Evolutionary conservation across 129 eudicot species (phyloP), one percentile per base, ranked within the genome.

Genomic region (Solidago caesia): DNA sequence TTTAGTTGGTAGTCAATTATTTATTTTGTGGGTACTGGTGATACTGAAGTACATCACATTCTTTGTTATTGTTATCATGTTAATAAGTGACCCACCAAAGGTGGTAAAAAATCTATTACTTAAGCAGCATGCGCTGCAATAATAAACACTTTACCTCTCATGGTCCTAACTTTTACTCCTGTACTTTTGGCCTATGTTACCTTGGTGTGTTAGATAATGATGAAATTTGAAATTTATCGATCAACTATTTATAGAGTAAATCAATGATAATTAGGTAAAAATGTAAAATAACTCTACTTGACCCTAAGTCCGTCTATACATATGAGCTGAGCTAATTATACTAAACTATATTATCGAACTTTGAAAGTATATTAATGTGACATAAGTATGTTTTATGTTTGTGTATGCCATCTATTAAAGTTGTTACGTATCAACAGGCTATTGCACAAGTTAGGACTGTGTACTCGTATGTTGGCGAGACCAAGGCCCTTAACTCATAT

Each of bases 361-460:
- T 21, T 21, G 39, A 33, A 33, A 33, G 39, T 33, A 33, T 33
- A 2, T 33, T 33, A 33, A 71, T 68, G 71, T 52, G 7, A 65
- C 67, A 53, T 53, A 44, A 51, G 12, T 46, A 73, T 42, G 74
- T 52, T 67, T 44, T 39, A 73, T 46, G 51, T 48, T 65, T 75
- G 67, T 33, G 55, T 73, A 6, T 25, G 41, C 14, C 57, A 41
- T 39, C 53, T 61, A 16, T 13, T 76, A 8, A 66, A 66, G 13
- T 55, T 72, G 13, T 55, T 7, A 7, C 63, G 4, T 56, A 29
- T 70, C 12, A 39, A 77, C 82, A 95, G 99, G 96, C 99, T 47
- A 91, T 95, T 75, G 97, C 99, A 64, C 99, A 95, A 84, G 97
- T 95, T 51, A 84, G 99, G 76, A 95, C 99, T 58, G 99, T 95